Evolutionary conservation across 768 basidiomycete genomes (phyloP), one percentile per base, ranked within the genome.

Genomic region (Suillus discolor): DNA sequence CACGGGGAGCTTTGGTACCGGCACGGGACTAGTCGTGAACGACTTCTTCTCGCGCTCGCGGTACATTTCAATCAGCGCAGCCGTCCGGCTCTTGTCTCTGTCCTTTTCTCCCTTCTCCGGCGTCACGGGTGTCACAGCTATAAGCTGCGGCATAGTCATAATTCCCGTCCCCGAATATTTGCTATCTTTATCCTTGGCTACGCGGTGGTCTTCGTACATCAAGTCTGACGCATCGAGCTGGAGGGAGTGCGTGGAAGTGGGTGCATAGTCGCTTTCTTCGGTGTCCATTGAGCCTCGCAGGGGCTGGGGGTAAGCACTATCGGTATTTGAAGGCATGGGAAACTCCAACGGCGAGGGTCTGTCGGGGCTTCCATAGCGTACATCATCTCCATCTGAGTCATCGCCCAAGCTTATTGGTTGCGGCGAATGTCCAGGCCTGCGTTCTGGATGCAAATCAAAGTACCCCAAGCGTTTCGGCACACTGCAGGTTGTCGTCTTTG

Each of bases 11-110:
- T 69, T 77, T 64, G 80, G 82, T 12, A 74, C 71, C 4, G 66
- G 59, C 28, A 64, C 13, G 13, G 73, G 72, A 6, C 34, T 6
- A 36, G 61, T 28, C 25, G 44, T 1, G 49, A 68, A 55, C 62
- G 61, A 68, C 63, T 81, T 84, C 70, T 83, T 86, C 80, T 87
- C 91, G 72, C 73, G 71, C 78, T 94, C 89, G 61, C 91, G 86
- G 70, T 93, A 94, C 91, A 94, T 91, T 75, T 93, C 91, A 69
- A 94, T 94, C 61, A 94, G 81, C 2, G 88, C 85, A 4, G 90
- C 88, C 1, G 92, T 92, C 78, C 88, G 90, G 79, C 87, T 88
- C 20, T 42, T 61, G 44, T 79, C 77, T 13, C 79, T 65, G 16
- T 70, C 61, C 16, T 79, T 65, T 20, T 70, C 61, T 57, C 74